Evolutionary conservation across 2,329 filamentous ascomycete species (phyloP), one percentile per base, ranked within the genome.

Genomic region (Phialophora tarda): DNA sequence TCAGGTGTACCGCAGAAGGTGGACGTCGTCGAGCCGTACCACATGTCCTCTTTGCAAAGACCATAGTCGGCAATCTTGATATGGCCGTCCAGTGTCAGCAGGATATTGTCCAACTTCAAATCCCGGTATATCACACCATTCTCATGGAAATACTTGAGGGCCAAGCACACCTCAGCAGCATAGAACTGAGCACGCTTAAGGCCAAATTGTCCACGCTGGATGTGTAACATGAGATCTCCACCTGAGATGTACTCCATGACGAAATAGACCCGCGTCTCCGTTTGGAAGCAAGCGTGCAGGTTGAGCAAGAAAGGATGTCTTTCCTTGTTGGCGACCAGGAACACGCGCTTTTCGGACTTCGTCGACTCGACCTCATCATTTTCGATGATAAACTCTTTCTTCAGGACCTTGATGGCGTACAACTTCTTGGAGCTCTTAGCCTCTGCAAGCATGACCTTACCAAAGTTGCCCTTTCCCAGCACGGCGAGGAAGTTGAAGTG

Each of bases 301-400:
- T 91, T 99, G 57, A 96, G 89, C 72, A 99, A 81, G 86, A 99
- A 99, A 0, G 96, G 95, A 76, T 99, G 95, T 14, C 92, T 89
- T 77, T 98, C 95, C 78, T 96, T 93, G 82, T 99, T 99, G 38
- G 95, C 95, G 76, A 99, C 91, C 77, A 99, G 79, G 82, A 98
- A 97, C 17, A 99, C 96, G 70, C 95, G 87, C 86, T 99, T 99
- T 80, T 99, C 95, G 0, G 95, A 99, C 71, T 94, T 88, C 50
- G 93, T 97, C 79, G 94, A 98, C 79, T 99, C 95, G 7, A 99
- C 95, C 82, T 99, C 95, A 76, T 99, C 95, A 71, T 99, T 97
- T 78, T 99, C 96, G 69, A 99, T 99, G 76, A 99, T 99, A 78
- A 99, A 99, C 78, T 99, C 95, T 82, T 99, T 99, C 86, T 99